Percentiles rank a stretch among this genome's conserved stretches.
phyloP scores from a whole-genome alignment of 208 protist genomes.

The Trypanosoma vivax region DNA sequence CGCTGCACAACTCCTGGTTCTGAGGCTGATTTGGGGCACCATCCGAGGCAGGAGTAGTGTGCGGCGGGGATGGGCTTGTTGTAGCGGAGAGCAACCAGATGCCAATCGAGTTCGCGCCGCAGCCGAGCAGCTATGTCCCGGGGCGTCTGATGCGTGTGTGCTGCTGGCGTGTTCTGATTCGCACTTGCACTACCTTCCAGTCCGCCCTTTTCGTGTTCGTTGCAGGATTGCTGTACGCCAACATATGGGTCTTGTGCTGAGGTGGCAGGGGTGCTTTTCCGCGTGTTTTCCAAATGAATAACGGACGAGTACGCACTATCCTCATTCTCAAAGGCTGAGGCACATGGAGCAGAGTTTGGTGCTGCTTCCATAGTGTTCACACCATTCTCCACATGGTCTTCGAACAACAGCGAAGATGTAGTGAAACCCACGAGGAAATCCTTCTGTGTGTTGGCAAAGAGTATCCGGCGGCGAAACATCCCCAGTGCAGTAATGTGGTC shows the following conservation, averaged over 20 bases:
- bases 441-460: conserved; percentile 68
- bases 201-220: neutral
- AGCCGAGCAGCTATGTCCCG: conserved; percentile 38
- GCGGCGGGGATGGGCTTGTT: conserved; percentile 32
- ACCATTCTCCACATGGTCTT: conserved; percentile 29
- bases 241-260: neutral
- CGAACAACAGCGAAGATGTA: conserved; percentile 53
- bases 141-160: conserved; percentile 5
- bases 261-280: neutral
- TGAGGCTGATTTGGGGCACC: conserved; percentile 22
- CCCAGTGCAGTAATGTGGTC: conserved; percentile 36
- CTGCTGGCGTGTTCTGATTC: neutral
- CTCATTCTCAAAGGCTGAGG: conserved; percentile 37
- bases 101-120: conserved; percentile 44
- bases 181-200: neutral
- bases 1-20: conserved; percentile 36
- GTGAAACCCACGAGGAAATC: conserved; percentile 66
- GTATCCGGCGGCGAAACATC: conserved; percentile 45
- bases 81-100: conserved; percentile 44
- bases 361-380: conserved; percentile 25
- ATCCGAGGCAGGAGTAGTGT: conserved; percentile 49
- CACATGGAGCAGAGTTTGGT: conserved; percentile 21
- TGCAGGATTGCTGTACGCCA: neutral
- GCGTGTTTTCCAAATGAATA: conserved; percentile 25
- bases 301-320: conserved; percentile 27